phyloP scores from a whole-genome alignment of 805 yeast genomes.

The Yamadazyma tumulicola region DNA sequence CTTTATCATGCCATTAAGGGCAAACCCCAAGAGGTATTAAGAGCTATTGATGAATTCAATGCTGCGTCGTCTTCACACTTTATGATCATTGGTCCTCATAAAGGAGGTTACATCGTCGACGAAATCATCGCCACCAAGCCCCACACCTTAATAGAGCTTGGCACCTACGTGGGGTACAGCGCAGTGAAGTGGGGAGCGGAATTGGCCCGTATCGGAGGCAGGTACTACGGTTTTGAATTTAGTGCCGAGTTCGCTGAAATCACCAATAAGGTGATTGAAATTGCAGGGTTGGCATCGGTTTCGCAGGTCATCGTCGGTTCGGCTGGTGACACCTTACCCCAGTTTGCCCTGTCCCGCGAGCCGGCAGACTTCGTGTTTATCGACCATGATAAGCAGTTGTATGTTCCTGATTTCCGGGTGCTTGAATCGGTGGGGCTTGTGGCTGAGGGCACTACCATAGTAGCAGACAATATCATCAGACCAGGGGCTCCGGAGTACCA shows the following conservation, averaged over 20 bases:
- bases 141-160: constrained; percentile 11
- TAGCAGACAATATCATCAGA: constrained; percentile 34
- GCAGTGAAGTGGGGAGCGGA: constrained; percentile 32
- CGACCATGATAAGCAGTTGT: constrained; percentile 37
- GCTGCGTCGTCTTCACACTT: constrained; percentile 11
- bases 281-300: constrained; percentile 30
- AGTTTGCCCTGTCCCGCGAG: constrained; percentile 16
- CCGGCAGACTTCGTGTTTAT: constrained; percentile 36
- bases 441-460: constrained; percentile 35
- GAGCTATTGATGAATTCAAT: constrained; percentile 26
- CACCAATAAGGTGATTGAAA: constrained; percentile 23
- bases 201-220: constrained; percentile 20
- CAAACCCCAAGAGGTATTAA: constrained; percentile 29
- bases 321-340: constrained; percentile 25
- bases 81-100: constrained; percentile 32
- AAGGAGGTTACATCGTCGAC: constrained; percentile 25
- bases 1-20: constrained; percentile 20
- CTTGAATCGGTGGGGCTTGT: constrained; percentile 38
- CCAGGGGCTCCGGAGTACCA: constrained; percentile 41
- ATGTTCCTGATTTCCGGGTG: constrained; percentile 40
- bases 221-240: constrained; percentile 32
- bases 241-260: constrained; percentile 28
- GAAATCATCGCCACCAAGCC: constrained; percentile 21
- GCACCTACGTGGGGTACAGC: constrained; percentile 19
- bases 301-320: constrained; percentile 32